phyloP scores from a whole-genome alignment of 2,329 filamentous ascomycete species.

The Fusarium sp. region DNA sequence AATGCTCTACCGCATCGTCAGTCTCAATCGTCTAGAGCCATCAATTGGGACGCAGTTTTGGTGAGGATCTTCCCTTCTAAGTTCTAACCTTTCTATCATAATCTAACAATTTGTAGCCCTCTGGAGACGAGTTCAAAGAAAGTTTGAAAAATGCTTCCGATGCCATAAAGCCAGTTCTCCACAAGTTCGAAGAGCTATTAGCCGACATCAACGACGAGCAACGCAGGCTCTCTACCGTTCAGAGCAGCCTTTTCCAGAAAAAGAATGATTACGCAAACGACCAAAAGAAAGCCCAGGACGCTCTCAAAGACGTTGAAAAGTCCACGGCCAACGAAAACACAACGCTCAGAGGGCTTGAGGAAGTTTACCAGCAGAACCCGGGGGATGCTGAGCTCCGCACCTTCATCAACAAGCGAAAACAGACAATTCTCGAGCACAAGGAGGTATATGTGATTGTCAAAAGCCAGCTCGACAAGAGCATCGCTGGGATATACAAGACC shows the following conservation, averaged over 20 bases:
- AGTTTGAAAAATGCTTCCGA: not conserved
- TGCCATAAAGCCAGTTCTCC: not conserved
- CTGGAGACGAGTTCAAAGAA: not conserved
- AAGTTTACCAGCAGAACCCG: not conserved
- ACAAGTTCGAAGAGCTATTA: not conserved
- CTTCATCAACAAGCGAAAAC: not conserved
- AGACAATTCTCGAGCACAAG: not conserved
- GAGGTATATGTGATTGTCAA: not conserved
- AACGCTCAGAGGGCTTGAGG: not conserved
- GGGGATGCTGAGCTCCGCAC: not conserved
- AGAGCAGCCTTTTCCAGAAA: not conserved
- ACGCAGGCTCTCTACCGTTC: not conserved
- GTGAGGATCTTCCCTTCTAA: not conserved
- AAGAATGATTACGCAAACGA: not conserved
- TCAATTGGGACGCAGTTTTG: not conserved
- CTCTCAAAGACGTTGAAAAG: not conserved
- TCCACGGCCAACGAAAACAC: not conserved
- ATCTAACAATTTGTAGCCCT: not conserved
- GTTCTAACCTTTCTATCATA: accelerated
- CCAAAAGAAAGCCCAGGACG: not conserved
- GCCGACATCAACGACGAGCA: not conserved
- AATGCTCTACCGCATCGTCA: not conserved
- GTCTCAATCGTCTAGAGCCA: not conserved
- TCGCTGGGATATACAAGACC: not conserved
- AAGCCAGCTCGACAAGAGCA: not conserved